phyloP scores from a whole-genome alignment of 116 monocot species.

The Dioscorea cayenensis region DNA sequence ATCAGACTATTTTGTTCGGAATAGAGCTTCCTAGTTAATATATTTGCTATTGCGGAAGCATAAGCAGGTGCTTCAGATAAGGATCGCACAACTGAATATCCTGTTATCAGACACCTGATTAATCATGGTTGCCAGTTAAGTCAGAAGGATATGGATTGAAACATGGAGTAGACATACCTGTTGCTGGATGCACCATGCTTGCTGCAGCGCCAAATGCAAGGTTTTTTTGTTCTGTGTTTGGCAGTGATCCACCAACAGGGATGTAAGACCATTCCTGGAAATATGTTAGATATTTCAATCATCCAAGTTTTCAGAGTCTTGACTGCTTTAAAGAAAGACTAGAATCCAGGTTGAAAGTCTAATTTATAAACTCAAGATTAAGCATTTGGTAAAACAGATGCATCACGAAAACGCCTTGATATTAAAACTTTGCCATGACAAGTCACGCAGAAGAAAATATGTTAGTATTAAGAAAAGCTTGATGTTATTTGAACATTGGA shows the following conservation, averaged over 20 bases:
- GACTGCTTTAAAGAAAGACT: too few relatives aligned
- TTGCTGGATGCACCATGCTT: slow-evolving; percentile 98
- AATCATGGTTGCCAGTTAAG: not conserved
- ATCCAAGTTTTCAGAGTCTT: too few relatives aligned
- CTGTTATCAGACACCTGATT: slow-evolving; percentile 26
- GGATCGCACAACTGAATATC: slow-evolving; percentile 93
- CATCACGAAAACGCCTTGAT: too few relatives aligned
- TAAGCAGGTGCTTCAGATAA: slow-evolving; percentile 93
- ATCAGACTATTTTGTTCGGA: slow-evolving; percentile 17
- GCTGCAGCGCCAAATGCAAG: slow-evolving; percentile 99
- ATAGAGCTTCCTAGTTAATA: slow-evolving; percentile 39
- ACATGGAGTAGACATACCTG: slow-evolving; percentile 33
- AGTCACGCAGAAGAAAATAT: too few relatives aligned
- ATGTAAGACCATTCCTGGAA: slow-evolving; percentile 98
- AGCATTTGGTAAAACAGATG: too few relatives aligned
- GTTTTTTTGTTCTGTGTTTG: slow-evolving; percentile 91
- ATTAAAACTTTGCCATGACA: too few relatives aligned
- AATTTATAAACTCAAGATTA: too few relatives aligned
- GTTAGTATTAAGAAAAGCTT: too few relatives aligned
- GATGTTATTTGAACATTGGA: too few relatives aligned
- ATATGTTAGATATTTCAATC: not conserved
- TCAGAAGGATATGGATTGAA: not conserved
- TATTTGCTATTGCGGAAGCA: slow-evolving; percentile 76
- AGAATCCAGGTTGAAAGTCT: too few relatives aligned
- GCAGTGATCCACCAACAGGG: slow-evolving; percentile 96